Conservation (phyloP, 768 basidiomycete species). For the Leccinum obscurum region DNA sequence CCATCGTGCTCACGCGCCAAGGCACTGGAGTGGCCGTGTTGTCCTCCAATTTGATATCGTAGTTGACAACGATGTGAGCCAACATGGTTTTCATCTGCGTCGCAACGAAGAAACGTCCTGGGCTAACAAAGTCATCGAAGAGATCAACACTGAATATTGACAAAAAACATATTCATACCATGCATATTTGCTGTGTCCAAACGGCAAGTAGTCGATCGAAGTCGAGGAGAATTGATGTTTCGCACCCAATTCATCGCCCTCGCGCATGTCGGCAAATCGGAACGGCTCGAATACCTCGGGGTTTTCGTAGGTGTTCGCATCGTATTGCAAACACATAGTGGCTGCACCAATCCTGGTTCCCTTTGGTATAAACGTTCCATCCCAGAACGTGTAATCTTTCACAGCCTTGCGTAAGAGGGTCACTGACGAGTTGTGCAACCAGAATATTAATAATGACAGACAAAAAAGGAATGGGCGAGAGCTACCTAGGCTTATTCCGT, state of each 20-base stretch:
- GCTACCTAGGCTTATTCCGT: background rate
- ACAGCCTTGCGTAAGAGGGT: background rate
- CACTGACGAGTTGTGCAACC: background rate
- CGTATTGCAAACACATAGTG: background rate
- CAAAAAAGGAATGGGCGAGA: background rate
- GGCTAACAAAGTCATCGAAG: background rate
- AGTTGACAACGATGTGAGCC: background rate
- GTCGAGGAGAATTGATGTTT: background rate
- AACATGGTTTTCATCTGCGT: background rate
- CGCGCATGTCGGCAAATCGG: background rate
- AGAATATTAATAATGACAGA: background rate
- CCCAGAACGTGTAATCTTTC: background rate
- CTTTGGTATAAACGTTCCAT: conserved; percentile 1
- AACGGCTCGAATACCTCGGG: background rate
- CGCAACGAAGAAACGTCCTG: background rate
- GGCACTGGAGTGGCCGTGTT: background rate
- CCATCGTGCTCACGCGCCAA: background rate
- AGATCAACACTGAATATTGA: background rate
- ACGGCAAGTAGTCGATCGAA: background rate
- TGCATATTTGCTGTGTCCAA: background rate
- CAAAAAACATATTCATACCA: background rate
- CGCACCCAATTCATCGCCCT: background rate
- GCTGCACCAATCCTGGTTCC: background rate
- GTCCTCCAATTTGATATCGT: background rate
- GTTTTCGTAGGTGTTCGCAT: background rate